phyloP scores from a whole-genome alignment of 352 stramenopile species.

The Globisporangium radiosum region DNA sequence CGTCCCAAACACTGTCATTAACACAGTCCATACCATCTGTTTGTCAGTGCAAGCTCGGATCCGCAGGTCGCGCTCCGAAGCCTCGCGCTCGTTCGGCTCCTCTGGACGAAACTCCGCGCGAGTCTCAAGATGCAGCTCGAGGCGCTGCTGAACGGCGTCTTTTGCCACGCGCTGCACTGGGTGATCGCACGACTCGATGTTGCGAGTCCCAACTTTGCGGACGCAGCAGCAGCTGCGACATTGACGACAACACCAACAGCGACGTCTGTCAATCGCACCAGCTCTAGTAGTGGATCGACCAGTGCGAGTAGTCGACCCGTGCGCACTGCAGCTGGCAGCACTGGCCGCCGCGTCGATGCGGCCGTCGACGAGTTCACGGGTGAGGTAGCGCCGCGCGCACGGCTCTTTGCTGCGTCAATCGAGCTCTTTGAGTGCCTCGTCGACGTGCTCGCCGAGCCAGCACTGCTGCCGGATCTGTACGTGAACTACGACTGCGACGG shows the following conservation, averaged over 20 bases:
- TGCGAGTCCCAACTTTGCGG: conserved; percentile 48
- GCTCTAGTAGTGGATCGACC: not conserved
- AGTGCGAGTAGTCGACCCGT: conserved; percentile 1
- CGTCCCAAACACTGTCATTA: too few species aligned
- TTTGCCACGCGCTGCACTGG: conserved; percentile 67
- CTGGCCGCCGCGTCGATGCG: conserved; percentile 28
- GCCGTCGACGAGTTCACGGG: conserved; percentile 61
- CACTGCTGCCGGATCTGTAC: conserved; percentile 95
- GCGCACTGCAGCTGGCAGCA: not conserved
- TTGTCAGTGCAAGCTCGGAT: conserved; percentile 36
- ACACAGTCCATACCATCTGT: too few species aligned
- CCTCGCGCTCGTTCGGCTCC: conserved; percentile 52
- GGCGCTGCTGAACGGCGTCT: conserved; percentile 63
- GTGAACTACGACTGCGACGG: conserved; percentile 99
- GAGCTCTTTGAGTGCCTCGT: conserved; percentile 90
- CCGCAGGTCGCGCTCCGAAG: conserved; percentile 49
- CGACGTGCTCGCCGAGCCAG: conserved; percentile 94
- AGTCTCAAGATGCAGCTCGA: conserved; percentile 80
- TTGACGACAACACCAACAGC: too few species aligned
- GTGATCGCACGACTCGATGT: conserved; percentile 56
- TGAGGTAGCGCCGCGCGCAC: conserved; percentile 36
- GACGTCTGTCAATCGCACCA: not conserved
- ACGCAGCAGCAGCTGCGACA: conserved; percentile 13
- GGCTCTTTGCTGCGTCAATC: conserved; percentile 56
- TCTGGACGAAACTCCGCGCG: conserved; percentile 71